A percentile compares a stretch with the other conserved stretches of the same genome.
Conservation (phyloP, 192 early-diverging fungal species). For the Podila epigama region DNA sequence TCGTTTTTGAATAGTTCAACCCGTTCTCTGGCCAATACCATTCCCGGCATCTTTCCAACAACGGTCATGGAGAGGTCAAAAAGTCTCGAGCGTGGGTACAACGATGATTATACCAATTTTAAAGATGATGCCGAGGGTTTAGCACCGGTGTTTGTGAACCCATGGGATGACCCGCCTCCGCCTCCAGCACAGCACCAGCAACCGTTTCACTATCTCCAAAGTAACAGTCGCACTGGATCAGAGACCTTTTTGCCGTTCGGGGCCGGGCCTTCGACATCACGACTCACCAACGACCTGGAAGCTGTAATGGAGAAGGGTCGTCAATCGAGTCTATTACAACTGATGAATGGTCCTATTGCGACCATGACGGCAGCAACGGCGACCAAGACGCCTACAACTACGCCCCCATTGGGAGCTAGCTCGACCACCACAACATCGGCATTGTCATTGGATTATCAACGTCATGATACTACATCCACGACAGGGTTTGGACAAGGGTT, state of each 20-base stretch:
- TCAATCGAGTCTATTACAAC: conserved; percentile 27
- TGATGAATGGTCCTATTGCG: conserved; percentile 18
- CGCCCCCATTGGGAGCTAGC: too few relatives aligned
- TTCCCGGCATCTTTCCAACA: neutral
- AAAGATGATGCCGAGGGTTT: neutral
- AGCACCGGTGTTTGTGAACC: conserved; percentile 24
- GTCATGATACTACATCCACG: neutral
- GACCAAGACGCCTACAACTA: neutral
- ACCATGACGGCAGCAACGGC: neutral
- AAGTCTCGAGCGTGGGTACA: too few relatives aligned
- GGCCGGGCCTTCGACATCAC: neutral
- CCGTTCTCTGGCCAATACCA: too few relatives aligned
- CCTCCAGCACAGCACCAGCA: too few relatives aligned
- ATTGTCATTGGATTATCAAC: too few relatives aligned
- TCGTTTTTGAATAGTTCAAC: too few relatives aligned
- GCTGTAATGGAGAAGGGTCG: conserved; percentile 4
- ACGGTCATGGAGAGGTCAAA: too few relatives aligned
- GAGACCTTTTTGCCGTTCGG: conserved; percentile 32
- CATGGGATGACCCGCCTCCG: too few relatives aligned
- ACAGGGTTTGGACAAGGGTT: conserved; percentile 14
- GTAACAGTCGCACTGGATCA: conserved; percentile 10
- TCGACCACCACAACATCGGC: too few relatives aligned
- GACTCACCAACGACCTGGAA: neutral
- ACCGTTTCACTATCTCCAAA: conserved; percentile 9
- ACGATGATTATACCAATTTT: too few relatives aligned